phyloP scores from a whole-genome alignment of 2,329 filamentous ascomycete genomes.

The Kalmusia sp. region DNA sequence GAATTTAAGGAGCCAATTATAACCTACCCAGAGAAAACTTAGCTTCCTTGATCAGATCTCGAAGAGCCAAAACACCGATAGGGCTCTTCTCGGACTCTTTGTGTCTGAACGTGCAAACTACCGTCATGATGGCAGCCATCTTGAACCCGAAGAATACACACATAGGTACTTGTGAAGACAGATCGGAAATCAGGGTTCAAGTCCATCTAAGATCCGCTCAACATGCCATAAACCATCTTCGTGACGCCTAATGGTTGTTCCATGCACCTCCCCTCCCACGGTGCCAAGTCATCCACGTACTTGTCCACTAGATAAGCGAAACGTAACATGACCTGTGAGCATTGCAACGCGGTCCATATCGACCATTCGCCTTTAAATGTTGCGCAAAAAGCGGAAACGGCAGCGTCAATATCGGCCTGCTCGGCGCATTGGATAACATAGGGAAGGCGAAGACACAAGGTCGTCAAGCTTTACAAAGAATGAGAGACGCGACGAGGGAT shows the following conservation, averaged over 20 bases:
- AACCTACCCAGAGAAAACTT: conserved; percentile 46
- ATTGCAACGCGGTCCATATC: conserved; percentile 13
- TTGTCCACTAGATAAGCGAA: conserved; percentile 31
- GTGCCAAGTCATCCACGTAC: conserved; percentile 17
- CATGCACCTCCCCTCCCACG: conserved; percentile 23
- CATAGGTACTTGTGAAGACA: too few species aligned
- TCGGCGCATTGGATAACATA: conserved; percentile 27
- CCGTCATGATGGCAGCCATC: conserved; percentile 32
- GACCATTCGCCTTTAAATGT: conserved; percentile 30
- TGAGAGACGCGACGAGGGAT: conserved; percentile 27
- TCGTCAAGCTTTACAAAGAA: too few species aligned
- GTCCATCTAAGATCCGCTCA: not conserved
- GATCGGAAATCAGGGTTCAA: too few species aligned
- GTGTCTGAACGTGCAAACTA: conserved; percentile 39
- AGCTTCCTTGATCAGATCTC: conserved; percentile 40
- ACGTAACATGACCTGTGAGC: conserved; percentile 24
- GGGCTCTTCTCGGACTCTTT: conserved; percentile 40
- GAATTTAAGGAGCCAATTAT: not conserved
- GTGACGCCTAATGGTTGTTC: conserved; percentile 18
- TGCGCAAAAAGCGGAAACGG: conserved; percentile 24
- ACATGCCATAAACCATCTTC: not conserved
- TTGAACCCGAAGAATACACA: conserved; percentile 33
- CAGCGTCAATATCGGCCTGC: conserved; percentile 29
- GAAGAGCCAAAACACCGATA: conserved; percentile 30
- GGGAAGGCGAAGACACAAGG: too few species aligned